A percentile compares a stretch with the other conserved stretches of the same genome.
Evolutionary conservation across 768 basidiomycete genomes (phyloP).

Genomic region (Clitopilus passeckerianus): DNA sequence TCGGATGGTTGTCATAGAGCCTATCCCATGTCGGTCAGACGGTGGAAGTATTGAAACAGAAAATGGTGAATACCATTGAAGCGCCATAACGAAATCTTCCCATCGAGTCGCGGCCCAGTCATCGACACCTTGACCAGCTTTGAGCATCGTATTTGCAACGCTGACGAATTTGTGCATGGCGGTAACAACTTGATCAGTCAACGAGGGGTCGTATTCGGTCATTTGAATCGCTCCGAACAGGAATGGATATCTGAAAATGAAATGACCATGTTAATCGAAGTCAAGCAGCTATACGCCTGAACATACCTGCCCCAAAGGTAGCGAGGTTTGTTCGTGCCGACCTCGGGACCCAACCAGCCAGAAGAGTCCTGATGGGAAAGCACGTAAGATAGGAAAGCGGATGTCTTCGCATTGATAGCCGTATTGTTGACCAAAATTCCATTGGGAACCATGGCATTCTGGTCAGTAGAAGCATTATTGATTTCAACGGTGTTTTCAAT

Average conservation of each 20-base stretch:
- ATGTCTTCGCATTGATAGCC: constrained; percentile 40
- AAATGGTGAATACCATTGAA: constrained; percentile 43
- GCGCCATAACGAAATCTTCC: constrained; percentile 52
- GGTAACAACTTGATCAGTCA: constrained; percentile 39
- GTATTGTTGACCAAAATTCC: constrained; percentile 41
- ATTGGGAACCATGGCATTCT: constrained; percentile 54
- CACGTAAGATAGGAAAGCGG: constrained; percentile 45
- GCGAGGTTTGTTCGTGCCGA: constrained; percentile 45
- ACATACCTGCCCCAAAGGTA: constrained; percentile 48
- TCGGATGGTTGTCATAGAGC: constrained; percentile 50
- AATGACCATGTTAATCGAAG: neutral
- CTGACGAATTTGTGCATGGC: constrained; percentile 49
- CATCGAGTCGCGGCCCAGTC: constrained; percentile 49
- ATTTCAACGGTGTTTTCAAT: neutral
- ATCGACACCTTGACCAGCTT: constrained; percentile 47
- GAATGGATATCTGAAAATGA: constrained; percentile 41
- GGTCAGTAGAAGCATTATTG: neutral
- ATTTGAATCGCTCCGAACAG: constrained; percentile 57
- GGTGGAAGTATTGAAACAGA: neutral
- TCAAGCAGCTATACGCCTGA: neutral
- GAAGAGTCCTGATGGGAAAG: constrained; percentile 45
- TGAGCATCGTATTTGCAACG: constrained; percentile 50
- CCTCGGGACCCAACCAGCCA: constrained; percentile 55
- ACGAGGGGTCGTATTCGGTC: constrained; percentile 39
- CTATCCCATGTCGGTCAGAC: constrained; percentile 16